Evolutionary conservation across 192 early-diverging fungal species (phyloP), one percentile per base, ranked within the genome.

Genomic region (Coemansia sp.): DNA sequence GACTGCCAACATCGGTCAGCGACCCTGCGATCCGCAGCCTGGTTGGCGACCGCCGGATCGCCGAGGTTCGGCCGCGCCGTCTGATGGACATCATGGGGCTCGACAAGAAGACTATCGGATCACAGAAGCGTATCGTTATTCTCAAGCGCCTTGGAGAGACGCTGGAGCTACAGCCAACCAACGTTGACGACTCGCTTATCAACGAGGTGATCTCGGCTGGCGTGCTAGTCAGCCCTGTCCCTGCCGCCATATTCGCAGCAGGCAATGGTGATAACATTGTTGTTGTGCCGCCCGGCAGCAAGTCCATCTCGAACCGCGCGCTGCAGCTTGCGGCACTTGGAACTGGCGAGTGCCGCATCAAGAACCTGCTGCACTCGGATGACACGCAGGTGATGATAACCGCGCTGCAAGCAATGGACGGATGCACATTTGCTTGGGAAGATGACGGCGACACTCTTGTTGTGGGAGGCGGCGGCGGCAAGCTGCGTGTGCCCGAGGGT

Each of bases 311-410:
- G 16, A 99, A 99, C 87, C 90, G 97, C 66, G 96, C 94, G 18
- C 83, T 99, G 51, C 84, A 95, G 48, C 74, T 99, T 55, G 95
- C 96, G 40, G 93, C 97, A 26, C 76, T 99, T 40, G 97, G 92
- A 15, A 58, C 76, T 6, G 97, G 96, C 42, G 83, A 82, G 39
- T 93, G 92, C 74, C 87, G 91, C 22, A 69, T 99, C 67, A 87
- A 87, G 58, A 95, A 95, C 46, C 69, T 99, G 45, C 83, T 99
- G 63, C 93, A 95, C 69, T 99, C 97, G 15, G 96, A 99, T 75
- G 97, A 99, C 77, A 97, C 96, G 13, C 97, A 98, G 71, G 93
- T 94, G 60, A 99, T 98, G 97, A 82, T 97, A 61, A 88, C 87
- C 60, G 94, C 95, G 45, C 84, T 99, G 66, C 89, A 95, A 69